Percentiles rank a stretch among this genome's conserved stretches.
Conservation (phyloP, 2,329 filamentous ascomycete species). For the Cladosporium sp. region DNA sequence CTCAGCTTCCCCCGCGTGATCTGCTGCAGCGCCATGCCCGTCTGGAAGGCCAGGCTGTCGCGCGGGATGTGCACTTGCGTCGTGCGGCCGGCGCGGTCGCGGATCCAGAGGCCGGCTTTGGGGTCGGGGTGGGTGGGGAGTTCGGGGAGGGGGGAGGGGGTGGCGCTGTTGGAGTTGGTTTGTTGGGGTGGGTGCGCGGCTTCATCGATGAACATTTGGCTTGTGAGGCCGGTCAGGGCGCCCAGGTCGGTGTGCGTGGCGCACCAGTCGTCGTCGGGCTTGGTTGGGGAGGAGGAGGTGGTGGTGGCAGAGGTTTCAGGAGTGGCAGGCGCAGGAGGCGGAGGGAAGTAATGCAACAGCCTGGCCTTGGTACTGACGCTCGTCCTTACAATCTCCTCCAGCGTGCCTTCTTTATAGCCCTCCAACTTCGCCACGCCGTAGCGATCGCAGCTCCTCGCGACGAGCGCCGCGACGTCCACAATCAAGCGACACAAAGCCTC, state of each 20-base stretch:
- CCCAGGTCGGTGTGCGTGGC: slow-evolving; percentile 87
- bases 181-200: slow-evolving; percentile 34
- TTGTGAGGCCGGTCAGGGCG: slow-evolving; percentile 89
- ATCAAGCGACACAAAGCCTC: slow-evolving; percentile 76
- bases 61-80: slow-evolving; percentile 91
- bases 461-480: slow-evolving; percentile 83
- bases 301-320: slow-evolving; percentile 37
- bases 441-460: slow-evolving; percentile 83
- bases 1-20: slow-evolving; percentile 91
- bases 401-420: slow-evolving; percentile 70
- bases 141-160: slow-evolving; percentile 59
- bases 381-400: slow-evolving; percentile 80
- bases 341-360: slow-evolving; percentile 87
- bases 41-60: slow-evolving; percentile 94
- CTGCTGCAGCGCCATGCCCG: slow-evolving; percentile 82
- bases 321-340: slow-evolving; percentile 22
- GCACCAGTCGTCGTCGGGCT: slow-evolving; percentile 85
- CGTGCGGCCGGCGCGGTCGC: slow-evolving; percentile 72
- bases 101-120: slow-evolving; percentile 87
- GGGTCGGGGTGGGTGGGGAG: slow-evolving; percentile 75
- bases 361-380: slow-evolving; percentile 89
- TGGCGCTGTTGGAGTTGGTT: slow-evolving; percentile 24
- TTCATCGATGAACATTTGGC: slow-evolving; percentile 95
- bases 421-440: slow-evolving; percentile 77
- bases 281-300: slow-evolving; percentile 38